Percentiles rank a stretch among this genome's conserved stretches.
Evolutionary conservation across 441 rosid species (phyloP).

Genomic region (Arabidopsis lyrata): DNA sequence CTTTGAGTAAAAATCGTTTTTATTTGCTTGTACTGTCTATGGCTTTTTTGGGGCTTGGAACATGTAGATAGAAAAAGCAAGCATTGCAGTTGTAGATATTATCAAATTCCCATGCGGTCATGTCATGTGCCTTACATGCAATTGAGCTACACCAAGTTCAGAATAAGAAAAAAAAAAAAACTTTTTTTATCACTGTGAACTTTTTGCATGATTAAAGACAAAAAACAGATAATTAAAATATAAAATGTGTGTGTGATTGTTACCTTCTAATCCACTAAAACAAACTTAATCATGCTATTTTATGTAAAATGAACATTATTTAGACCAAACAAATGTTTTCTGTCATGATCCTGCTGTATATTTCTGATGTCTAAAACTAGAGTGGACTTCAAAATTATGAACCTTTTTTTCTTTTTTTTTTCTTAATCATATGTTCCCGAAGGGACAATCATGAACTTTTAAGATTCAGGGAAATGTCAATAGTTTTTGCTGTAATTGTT

Average conservation of each 20-base stretch:
- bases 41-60: slow-evolving; percentile 18
- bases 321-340: not conserved
- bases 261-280: not conserved
- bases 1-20: not conserved
- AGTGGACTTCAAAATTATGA: slow-evolving; percentile 7
- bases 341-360: not conserved
- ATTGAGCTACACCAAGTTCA: slow-evolving; percentile 35
- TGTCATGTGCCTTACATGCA: slow-evolving; percentile 48
- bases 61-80: slow-evolving; percentile 26
- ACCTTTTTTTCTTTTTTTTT: not conserved
- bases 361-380: not conserved
- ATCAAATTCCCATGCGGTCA: slow-evolving; percentile 43
- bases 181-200: not conserved
- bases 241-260: not conserved
- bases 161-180: not conserved
- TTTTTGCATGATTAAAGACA: slow-evolving; percentile 20
- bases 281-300: not conserved
- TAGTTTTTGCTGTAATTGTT: slow-evolving; percentile 17
- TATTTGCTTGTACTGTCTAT: slow-evolving; percentile 4
- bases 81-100: slow-evolving; percentile 21
- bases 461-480: slow-evolving; percentile 14
- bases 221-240: not conserved
- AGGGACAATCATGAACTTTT: slow-evolving; percentile 27
- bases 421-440: not conserved
- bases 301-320: slow-evolving; percentile 11